Evolutionary conservation across 2,329 filamentous ascomycete species (phyloP).

Genomic region (Ascochyta fabae): DNA sequence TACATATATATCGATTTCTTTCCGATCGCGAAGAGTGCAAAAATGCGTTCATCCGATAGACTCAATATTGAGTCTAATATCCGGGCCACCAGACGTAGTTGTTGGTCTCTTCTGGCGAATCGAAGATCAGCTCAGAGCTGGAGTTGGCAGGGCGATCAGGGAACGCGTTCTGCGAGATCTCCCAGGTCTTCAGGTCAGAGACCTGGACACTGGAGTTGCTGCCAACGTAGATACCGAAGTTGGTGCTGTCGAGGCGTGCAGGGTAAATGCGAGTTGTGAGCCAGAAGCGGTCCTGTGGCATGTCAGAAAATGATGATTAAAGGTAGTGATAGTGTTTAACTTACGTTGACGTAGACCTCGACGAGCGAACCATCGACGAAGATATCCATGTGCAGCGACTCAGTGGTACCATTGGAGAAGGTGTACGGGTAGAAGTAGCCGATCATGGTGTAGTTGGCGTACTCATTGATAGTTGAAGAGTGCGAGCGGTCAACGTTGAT

Average conservation of each 20-base stretch:
- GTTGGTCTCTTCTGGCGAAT: conserved; percentile 53
- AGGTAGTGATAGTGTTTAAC: neutral
- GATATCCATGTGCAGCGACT: conserved; percentile 53
- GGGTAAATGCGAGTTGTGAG: conserved; percentile 56
- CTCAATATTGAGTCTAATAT: conserved; percentile 31
- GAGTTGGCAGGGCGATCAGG: conserved; percentile 52
- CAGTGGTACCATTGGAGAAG: conserved; percentile 41
- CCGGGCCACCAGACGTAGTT: conserved; percentile 57
- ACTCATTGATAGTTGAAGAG: conserved; percentile 52
- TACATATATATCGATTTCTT: neutral
- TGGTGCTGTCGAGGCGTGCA: conserved; percentile 51
- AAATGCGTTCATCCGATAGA: neutral
- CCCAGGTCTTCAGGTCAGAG: conserved; percentile 49
- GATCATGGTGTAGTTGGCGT: conserved; percentile 53
- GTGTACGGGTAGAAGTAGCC: conserved; percentile 57
- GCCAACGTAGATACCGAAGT: conserved; percentile 52
- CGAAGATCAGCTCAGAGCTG: conserved; percentile 50
- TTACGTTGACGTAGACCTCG: conserved; percentile 55
- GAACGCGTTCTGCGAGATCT: conserved; percentile 49
- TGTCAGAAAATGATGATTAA: conserved; percentile 6
- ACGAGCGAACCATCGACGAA: conserved; percentile 57
- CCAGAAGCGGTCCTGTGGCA: conserved; percentile 45
- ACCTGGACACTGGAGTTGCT: conserved; percentile 47
- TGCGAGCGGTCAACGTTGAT: conserved; percentile 54
- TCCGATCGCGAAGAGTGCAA: neutral